phyloP scores from a whole-genome alignment of 768 basidiomycete genomes.

The Lactarius sanguifluus region DNA sequence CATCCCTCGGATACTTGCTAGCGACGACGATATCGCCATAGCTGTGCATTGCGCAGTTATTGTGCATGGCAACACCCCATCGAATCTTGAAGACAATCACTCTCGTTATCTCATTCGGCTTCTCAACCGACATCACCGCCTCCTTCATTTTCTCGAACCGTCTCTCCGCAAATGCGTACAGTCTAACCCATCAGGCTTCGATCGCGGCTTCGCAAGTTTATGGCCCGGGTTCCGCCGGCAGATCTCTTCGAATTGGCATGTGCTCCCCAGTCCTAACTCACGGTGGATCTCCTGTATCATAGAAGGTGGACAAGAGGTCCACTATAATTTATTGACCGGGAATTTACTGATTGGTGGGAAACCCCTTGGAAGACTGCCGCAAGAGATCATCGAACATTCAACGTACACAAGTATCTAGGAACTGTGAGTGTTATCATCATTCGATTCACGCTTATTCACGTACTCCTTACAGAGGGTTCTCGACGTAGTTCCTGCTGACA shows the following conservation, averaged over 20 bases:
- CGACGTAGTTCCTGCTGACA: conserved; percentile 2
- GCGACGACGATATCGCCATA: no score
- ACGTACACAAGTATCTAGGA: conserved; percentile 8
- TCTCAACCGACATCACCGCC: neutral
- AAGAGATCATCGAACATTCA: conserved; percentile 4
- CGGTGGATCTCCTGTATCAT: conserved; percentile 3
- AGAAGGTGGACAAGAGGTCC: neutral
- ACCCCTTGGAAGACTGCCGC: conserved; percentile 11
- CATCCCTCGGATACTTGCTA: no score
- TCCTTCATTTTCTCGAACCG: conserved; percentile 4
- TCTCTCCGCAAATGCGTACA: neutral
- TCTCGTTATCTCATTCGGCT: neutral
- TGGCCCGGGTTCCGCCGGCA: neutral
- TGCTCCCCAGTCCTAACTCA: conserved; percentile 2
- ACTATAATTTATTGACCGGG: conserved; percentile 9
- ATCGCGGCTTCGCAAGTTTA: neutral
- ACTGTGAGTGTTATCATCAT: neutral
- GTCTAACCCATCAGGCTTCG: neutral
- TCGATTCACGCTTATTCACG: neutral
- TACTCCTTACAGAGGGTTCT: neutral
- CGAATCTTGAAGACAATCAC: neutral
- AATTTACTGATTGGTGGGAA: conserved; percentile 3
- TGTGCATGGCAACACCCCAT: neutral
- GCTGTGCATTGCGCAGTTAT: conserved; percentile 1
- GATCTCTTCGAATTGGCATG: neutral